A percentile compares a stretch with the other conserved stretches of the same genome.
These are phyloP conservation scores for Ophiostoma himal-ulmi DNA, from an alignment of 2,329 filamentous ascomycete genomes.

Conservation along the genomic window DNA sequence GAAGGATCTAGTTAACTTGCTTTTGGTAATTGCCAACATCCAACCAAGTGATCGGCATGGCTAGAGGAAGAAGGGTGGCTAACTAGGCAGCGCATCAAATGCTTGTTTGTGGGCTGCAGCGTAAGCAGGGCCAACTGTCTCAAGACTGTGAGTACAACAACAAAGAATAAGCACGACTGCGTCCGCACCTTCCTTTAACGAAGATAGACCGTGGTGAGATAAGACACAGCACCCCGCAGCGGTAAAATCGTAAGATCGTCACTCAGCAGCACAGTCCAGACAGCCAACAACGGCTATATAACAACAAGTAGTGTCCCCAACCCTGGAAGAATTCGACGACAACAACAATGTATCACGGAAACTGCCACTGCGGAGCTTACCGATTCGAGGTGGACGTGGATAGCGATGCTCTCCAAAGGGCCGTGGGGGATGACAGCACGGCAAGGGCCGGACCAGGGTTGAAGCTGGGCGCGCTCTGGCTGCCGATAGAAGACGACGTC, in stretches of 20 bases:
- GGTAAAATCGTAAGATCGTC: not conserved
- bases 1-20: not conserved
- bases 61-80: not conserved
- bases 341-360: constrained; percentile 19
- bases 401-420: not conserved
- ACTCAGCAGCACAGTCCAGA: not conserved
- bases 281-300: not conserved
- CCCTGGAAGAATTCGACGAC: not conserved
- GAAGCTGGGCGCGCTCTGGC: constrained; percentile 21
- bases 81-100: not conserved
- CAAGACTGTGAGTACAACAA: not conserved
- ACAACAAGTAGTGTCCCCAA: not conserved
- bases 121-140: not conserved
- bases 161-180: not conserved
- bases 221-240: not conserved
- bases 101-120: not conserved
- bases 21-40: not conserved
- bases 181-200: not conserved
- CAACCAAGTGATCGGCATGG: not conserved
- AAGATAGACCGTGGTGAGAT: not conserved
- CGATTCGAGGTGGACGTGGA: constrained; percentile 20
- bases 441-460: not conserved
- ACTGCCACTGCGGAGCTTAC: constrained; percentile 23
- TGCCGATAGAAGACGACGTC: not conserved
- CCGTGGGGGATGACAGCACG: not conserved